Conservation (phyloP, 2,329 filamentous ascomycete genomes). For the Microcyclospora tardicrescens region DNA sequence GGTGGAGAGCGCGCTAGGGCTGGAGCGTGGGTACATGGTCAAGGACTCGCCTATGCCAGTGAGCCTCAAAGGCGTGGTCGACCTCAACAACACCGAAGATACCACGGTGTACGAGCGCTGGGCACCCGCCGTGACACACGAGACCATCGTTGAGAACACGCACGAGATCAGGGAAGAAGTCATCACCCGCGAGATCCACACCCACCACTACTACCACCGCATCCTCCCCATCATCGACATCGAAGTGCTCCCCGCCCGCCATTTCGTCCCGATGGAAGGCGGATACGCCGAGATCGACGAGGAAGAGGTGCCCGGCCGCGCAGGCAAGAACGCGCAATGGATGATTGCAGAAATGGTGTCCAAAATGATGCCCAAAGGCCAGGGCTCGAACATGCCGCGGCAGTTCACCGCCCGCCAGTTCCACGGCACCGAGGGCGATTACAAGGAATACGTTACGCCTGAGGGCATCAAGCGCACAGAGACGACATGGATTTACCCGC, state of each 20-base stretch:
- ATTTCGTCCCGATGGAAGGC: slow-evolving; percentile 33
- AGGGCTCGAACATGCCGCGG: slow-evolving; percentile 7
- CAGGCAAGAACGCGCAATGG: slow-evolving; percentile 16
- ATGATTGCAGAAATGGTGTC: slow-evolving; percentile 23
- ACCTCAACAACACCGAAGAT: slow-evolving; percentile 26
- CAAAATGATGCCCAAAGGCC: slow-evolving; percentile 13
- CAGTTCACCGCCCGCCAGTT: slow-evolving; percentile 25
- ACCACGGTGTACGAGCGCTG: slow-evolving; percentile 24
- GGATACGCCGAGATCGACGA: slow-evolving; percentile 34
- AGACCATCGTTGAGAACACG: slow-evolving; percentile 29
- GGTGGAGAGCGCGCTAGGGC: not conserved
- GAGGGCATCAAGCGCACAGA: slow-evolving; percentile 32
- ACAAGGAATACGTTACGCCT: slow-evolving; percentile 24
- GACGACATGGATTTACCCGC: slow-evolving; percentile 34
- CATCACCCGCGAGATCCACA: slow-evolving; percentile 42
- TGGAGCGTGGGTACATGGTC: slow-evolving; percentile 3
- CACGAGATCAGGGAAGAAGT: slow-evolving; percentile 36
- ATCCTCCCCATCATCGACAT: slow-evolving; percentile 41
- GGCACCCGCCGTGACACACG: slow-evolving; percentile 37
- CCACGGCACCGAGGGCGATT: slow-evolving; percentile 28
- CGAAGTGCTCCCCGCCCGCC: slow-evolving; percentile 40
- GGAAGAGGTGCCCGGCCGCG: slow-evolving; percentile 25
- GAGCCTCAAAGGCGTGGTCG: slow-evolving; percentile 18
- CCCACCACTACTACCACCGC: slow-evolving; percentile 39
- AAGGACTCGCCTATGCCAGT: slow-evolving; percentile 6